Conservation (phyloP, 2,329 filamentous ascomycete species). For the Epichloe coenophiala region DNA sequence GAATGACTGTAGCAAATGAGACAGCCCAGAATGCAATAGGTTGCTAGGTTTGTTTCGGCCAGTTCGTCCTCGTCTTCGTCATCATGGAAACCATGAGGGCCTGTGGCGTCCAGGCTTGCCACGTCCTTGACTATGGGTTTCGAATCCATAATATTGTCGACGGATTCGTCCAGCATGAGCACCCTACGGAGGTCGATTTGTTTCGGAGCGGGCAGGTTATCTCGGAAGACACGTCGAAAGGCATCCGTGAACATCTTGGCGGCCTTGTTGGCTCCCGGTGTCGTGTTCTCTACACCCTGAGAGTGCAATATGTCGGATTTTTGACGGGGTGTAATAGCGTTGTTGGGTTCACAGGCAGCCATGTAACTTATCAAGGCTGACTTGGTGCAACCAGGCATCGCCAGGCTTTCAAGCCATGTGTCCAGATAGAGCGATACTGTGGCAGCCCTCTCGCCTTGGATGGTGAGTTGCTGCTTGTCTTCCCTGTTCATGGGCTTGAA, state of each 20-base stretch:
- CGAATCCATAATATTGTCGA: conserved; percentile 39
- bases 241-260: conserved; percentile 41
- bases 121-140: conserved; percentile 38
- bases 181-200: conserved; percentile 38
- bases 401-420: conserved; percentile 35
- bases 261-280: conserved; percentile 27
- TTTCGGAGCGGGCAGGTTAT: conserved; percentile 18
- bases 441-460: conserved; percentile 37
- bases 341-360: conserved; percentile 32
- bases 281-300: conserved; percentile 24
- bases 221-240: conserved; percentile 41
- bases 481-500: conserved; percentile 40
- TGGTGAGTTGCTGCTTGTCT: conserved; percentile 35
- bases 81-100: conserved; percentile 19
- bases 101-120: conserved; percentile 20
- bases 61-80: conserved; percentile 23
- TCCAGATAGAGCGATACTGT: conserved; percentile 40
- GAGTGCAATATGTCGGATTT: conserved; percentile 37
- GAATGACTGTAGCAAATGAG: conserved; percentile 47
- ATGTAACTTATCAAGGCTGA: conserved; percentile 39
- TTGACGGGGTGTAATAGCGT: conserved; percentile 39
- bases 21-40: conserved; percentile 42
- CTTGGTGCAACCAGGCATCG: conserved; percentile 37
- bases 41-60: conserved; percentile 36
- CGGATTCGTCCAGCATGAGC: conserved; percentile 37